Evolutionary conservation across 2,329 filamentous ascomycete species (phyloP).

Genomic region (Aspergillus glaucus): DNA sequence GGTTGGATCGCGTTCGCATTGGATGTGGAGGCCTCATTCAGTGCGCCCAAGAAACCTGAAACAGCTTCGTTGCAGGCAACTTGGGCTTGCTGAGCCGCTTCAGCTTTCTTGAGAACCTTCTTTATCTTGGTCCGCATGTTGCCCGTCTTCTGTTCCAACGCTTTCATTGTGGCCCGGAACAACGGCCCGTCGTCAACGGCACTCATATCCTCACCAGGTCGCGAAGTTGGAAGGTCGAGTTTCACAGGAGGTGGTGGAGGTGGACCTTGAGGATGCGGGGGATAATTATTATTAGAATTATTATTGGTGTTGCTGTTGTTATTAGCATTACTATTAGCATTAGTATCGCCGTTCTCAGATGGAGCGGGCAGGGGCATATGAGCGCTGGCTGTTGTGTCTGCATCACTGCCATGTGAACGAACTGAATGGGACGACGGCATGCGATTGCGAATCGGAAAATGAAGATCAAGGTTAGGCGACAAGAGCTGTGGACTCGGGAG

Average conservation of each 20-base stretch:
- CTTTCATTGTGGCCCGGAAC: slow-evolving; percentile 94
- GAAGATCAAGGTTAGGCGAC: slow-evolving; percentile 66
- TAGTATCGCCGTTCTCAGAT: slow-evolving; percentile 23
- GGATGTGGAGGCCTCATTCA: slow-evolving; percentile 80
- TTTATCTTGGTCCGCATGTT: slow-evolving; percentile 94
- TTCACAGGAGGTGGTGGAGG: slow-evolving; percentile 52
- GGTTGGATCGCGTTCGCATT: slow-evolving; percentile 97
- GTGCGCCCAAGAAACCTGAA: slow-evolving; percentile 71
- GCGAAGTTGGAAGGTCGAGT: slow-evolving; percentile 79
- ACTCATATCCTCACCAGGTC: slow-evolving; percentile 77
- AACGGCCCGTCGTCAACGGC: slow-evolving; percentile 87
- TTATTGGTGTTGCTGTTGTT: neutral
- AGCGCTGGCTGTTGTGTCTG: slow-evolving; percentile 47
- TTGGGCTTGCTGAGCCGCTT: slow-evolving; percentile 76
- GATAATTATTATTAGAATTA: neutral
- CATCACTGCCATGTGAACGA: slow-evolving; percentile 71
- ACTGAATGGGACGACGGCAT: slow-evolving; percentile 83
- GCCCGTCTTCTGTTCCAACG: slow-evolving; percentile 90
- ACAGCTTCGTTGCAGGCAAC: slow-evolving; percentile 80
- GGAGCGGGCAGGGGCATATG: slow-evolving; percentile 21
- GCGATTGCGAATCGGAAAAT: slow-evolving; percentile 68
- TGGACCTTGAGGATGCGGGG: slow-evolving; percentile 16
- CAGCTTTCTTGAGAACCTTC: slow-evolving; percentile 89
- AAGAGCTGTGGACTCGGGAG: slow-evolving; percentile 54
- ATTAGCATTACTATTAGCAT: neutral